Base-by-base conservation (phyloP, 805 yeast species). In the Saccharomyces paradoxus region DNA sequence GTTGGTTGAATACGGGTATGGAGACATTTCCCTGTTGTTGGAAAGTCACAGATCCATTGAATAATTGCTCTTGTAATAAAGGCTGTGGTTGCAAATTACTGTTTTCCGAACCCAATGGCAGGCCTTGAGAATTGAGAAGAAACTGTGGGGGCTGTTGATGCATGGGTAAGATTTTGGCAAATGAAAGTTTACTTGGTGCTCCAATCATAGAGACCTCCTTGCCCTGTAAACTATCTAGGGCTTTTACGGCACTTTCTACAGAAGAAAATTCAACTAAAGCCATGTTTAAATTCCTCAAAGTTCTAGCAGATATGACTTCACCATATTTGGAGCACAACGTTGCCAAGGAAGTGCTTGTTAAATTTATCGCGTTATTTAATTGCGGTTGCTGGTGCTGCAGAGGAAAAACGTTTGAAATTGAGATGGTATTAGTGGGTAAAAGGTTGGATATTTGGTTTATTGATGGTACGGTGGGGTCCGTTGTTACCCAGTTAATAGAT, bases 201-300 rank as follows among this genome's bases (percentile, higher is more conserved):
- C 96, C 96, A 2, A 92, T 88, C 57, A 83, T 80, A 1, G 74
- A 70, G 44, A 92, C 76, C 64, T 92, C 97, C 59, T 84, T 83
- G 58, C 90, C 95, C 64, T 87, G 89, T 64, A 91, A 78, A 50
- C 77, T 81, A 14, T 88, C 86, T 64, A 84, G 83, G 51, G 96
- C 89, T 50, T 77, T 79, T 77, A 87, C 82, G 8, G 99, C 96
- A 31, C 82, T 74, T 51, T 89, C 96, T 5, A 86, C 71, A 28
- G 79, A 74, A 3, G 79, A 78, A 68, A 88, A 91, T 68, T 87
- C 94, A 24, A 88, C 85, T 54, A 90, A 75, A 1, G 85, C 88
- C 64, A 71, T 67, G 52, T 75, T 75, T 12, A 74, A 65, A 6
- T 75, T 75, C 50, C 76, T 72, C 48, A 89, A 74, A 21, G 88